These are phyloP conservation scores for Mortierella sp. DNA, from an alignment of 371 early-diverging fungal species.

Conservation along the genomic window DNA sequence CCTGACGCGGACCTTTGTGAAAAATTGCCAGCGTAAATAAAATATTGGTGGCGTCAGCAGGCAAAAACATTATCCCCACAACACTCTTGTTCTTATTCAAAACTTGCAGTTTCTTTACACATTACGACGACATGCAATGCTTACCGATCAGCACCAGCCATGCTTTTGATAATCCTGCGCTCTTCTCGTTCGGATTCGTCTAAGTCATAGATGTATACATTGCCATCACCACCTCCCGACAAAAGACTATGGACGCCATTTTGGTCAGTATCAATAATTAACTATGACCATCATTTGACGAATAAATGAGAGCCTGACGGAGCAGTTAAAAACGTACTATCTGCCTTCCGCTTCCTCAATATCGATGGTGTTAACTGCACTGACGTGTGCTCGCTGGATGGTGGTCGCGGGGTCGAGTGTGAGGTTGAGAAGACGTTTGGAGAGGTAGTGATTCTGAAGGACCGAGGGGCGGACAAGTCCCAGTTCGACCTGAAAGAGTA, in stretches of 20 bases:
- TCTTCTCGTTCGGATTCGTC: slow-evolving; percentile 57
- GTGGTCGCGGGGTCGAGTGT: slow-evolving; percentile 41
- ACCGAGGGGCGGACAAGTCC: slow-evolving; percentile 23
- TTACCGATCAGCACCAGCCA: slow-evolving; percentile 65
- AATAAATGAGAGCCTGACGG: not conserved
- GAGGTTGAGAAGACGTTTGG: slow-evolving; percentile 29
- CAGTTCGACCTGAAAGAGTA: slow-evolving; percentile 26
- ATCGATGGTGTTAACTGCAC: slow-evolving; percentile 67
- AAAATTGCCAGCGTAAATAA: not conserved
- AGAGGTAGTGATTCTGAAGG: slow-evolving; percentile 19
- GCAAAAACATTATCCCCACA: no score
- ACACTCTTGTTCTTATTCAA: no score
- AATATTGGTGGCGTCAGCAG: slow-evolving; percentile 28
- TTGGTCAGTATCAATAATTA: not conserved
- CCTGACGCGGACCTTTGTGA: slow-evolving; percentile 57
- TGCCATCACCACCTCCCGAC: slow-evolving; percentile 77
- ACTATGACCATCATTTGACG: not conserved
- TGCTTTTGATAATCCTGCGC: slow-evolving; percentile 59
- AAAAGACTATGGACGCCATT: slow-evolving; percentile 61
- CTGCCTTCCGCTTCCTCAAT: slow-evolving; percentile 70
- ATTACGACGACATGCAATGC: not conserved
- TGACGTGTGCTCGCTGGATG: slow-evolving; percentile 56
- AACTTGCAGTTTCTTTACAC: not conserved
- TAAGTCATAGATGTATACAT: slow-evolving; percentile 80
- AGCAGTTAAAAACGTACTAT: slow-evolving; percentile 63